Base-by-base conservation (phyloP, 441 rosid genomes). In the Pelargonium citronellum region DNA sequence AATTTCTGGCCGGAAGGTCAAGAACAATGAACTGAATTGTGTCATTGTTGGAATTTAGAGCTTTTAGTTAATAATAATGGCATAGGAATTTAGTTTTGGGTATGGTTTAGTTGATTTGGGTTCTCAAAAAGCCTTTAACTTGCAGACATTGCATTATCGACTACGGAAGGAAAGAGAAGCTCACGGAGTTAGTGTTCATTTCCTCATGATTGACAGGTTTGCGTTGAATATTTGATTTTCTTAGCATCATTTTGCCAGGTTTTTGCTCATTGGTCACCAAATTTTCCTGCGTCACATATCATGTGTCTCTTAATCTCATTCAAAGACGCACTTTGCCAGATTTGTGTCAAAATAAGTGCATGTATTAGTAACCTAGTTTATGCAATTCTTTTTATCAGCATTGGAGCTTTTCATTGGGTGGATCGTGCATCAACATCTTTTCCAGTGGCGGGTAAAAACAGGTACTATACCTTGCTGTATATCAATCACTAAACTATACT, bases 321-420 rank as follows among this genome's bases (percentile, higher is more conserved):
- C 61, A 34, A 34, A 34, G 39, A 55, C 19, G 6, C 61, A 22
- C 19, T 39, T 41, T 15, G 37, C 39, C 39, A 4, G 22, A 15
- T 15, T 51, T 58, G 73, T 58, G 43, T 17, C 5, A 19, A 66
- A 39, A 16, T 41, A 46, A 17, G 24, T 66, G 41, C 5, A 53
- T 55, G 61, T 55, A 55, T 55, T 55, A 55, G 9, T 51, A 9
- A 11, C 49, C 64, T 24, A 13, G 1, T 7, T 7, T 64, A 13
- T 39, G 68, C 41, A 46, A 22, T 41, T 27, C 37, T 77, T 74
- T 46, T 75, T 63, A 9, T 67, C 83, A 91, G 93, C 70, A 87
- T 91, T 74, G 98, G 98, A 44, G 93, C 95, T 69, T 91, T 90
- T 81, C 91, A 92, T 70, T 92, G 98, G 97, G 71, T 87, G 30